Conservation (phyloP, 2,329 filamentous ascomycete genomes). For the Cephalotrichum gorgonifer region DNA sequence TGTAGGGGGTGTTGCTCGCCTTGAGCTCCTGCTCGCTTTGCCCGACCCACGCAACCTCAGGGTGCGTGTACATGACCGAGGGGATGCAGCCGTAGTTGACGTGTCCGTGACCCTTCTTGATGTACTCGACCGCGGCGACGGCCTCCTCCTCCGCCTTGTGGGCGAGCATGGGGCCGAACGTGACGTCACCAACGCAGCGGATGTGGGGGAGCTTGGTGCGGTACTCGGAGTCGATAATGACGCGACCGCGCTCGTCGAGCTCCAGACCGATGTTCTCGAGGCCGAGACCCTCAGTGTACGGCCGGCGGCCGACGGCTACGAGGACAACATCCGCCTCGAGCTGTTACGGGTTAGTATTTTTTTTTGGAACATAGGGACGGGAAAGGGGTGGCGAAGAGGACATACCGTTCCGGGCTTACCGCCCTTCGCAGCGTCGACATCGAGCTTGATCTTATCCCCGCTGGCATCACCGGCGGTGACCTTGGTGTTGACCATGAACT, state of each 20-base stretch:
- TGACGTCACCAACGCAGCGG: conserved; percentile 89
- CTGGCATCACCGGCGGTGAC: conserved; percentile 75
- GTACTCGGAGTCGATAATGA: conserved; percentile 98
- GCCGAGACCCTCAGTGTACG: conserved; percentile 84
- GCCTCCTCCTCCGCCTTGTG: conserved; percentile 99
- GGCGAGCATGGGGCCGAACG: conserved; percentile 96
- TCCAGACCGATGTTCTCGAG: conserved; percentile 91
- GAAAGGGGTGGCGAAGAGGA: conserved; percentile 8
- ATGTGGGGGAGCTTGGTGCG: conserved; percentile 97
- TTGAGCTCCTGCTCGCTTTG: conserved; percentile 97
- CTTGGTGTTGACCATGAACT: conserved; percentile 98
- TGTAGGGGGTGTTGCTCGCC: conserved; percentile 81
- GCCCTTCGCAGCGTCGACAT: conserved; percentile 87
- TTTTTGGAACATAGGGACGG: not conserved
- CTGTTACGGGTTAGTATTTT: conserved; percentile 28
- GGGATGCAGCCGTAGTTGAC: conserved; percentile 98
- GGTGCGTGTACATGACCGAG: conserved; percentile 98
- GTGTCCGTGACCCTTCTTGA: conserved; percentile 95
- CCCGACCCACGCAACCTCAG: conserved; percentile 96
- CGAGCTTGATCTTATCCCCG: conserved; percentile 68
- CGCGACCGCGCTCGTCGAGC: conserved; percentile 82
- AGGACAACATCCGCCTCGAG: conserved; percentile 92
- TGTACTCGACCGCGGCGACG: conserved; percentile 90
- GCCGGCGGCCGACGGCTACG: conserved; percentile 90
- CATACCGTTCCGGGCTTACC: conserved; percentile 86